Evolutionary conservation across 148 eudicot genomes (phyloP).

Genomic region (Pouteria glomerata): DNA sequence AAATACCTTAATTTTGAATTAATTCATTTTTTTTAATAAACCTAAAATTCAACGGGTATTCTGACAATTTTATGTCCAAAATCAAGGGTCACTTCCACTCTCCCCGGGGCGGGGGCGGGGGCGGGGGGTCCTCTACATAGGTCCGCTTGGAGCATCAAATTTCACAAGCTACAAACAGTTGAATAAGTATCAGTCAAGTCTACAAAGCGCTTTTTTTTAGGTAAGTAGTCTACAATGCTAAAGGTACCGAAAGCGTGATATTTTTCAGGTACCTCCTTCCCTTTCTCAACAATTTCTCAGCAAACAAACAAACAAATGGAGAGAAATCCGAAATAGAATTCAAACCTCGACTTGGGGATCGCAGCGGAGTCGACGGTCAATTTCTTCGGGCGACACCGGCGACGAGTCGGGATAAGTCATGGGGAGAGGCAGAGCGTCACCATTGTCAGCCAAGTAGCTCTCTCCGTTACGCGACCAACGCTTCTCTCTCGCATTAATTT

Average conservation of each 20-base stretch:
- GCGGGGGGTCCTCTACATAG: too few species aligned
- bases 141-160: neutral
- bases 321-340: neutral
- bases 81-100: too few species aligned
- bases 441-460: conserved; percentile 69
- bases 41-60: too few species aligned
- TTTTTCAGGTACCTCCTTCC: neutral
- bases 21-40: too few species aligned
- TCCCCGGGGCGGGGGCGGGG: too few species aligned
- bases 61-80: too few species aligned
- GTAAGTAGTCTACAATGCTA: neutral
- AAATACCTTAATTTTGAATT: too few species aligned
- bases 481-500: conserved; percentile 43
- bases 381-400: conserved; percentile 56
- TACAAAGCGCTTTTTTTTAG: too few species aligned
- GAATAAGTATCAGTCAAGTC: neutral
- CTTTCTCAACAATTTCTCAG: neutral
- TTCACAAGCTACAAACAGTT: neutral
- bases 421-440: conserved; percentile 75
- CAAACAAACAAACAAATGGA: neutral
- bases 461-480: conserved; percentile 71
- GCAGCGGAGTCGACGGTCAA: conserved; percentile 65
- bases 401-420: conserved; percentile 69
- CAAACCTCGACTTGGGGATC: conserved; percentile 59
- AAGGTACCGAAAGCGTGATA: neutral